phyloP scores from a whole-genome alignment of 2,329 filamentous ascomycete species.

The Dactylellina haptotyla region DNA sequence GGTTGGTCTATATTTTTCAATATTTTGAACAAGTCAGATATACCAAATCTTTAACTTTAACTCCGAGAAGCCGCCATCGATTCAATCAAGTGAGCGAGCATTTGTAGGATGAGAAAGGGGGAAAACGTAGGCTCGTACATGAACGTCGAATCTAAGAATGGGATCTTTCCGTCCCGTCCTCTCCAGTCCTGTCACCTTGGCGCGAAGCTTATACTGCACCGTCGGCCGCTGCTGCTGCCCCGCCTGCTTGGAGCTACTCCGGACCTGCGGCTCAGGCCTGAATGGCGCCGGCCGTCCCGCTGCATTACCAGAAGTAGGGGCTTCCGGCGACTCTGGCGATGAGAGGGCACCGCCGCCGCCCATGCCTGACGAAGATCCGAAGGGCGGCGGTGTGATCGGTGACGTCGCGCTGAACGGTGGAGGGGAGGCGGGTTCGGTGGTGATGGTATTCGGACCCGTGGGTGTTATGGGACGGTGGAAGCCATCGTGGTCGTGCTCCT shows the following conservation, averaged over 20 bases:
- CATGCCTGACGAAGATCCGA: neutral
- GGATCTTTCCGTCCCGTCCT: slow-evolving; percentile 94
- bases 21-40: no score
- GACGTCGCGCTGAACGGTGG: slow-evolving; percentile 38
- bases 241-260: slow-evolving; percentile 58
- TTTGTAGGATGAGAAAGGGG: neutral
- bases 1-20: slow-evolving; percentile 77
- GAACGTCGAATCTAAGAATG: slow-evolving; percentile 92
- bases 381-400: slow-evolving; percentile 31
- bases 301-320: slow-evolving; percentile 11
- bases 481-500: slow-evolving; percentile 37
- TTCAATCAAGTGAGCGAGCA: no score
- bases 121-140: slow-evolving; percentile 70
- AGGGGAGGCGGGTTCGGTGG: slow-evolving; percentile 33
- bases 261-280: slow-evolving; percentile 42
- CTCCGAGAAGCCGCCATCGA: no score
- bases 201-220: slow-evolving; percentile 85
- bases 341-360: no score
- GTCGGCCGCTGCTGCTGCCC: slow-evolving; percentile 65
- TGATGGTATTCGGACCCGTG: slow-evolving; percentile 9
- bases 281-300: slow-evolving; percentile 12
- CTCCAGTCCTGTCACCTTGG: slow-evolving; percentile 93
- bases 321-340: slow-evolving; percentile 40
- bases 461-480: slow-evolving; percentile 47
- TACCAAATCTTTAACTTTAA: no score